A percentile compares a stretch with the other conserved stretches of the same genome.
Conservation (phyloP, 2,329 filamentous ascomycete species). For the Leptographium flavum region DNA sequence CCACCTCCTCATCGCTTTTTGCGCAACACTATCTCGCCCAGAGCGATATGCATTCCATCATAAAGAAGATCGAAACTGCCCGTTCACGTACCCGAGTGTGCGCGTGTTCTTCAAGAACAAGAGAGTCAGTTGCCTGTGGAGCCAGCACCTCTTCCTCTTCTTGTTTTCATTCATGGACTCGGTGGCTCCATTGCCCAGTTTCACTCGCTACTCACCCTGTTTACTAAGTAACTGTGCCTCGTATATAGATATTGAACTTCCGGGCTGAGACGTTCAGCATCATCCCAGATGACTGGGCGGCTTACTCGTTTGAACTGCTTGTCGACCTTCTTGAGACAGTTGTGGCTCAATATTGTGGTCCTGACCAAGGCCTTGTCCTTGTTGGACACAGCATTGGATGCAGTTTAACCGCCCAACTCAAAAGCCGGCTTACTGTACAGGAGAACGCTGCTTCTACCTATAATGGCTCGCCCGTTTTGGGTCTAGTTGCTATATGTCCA, state of each 20-base stretch:
- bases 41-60: constrained; percentile 59
- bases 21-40: too few relatives aligned
- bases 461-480: constrained; percentile 29
- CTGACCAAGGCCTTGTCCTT: constrained; percentile 60
- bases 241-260: constrained; percentile 78
- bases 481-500: constrained; percentile 72
- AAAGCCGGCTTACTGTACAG: constrained; percentile 26
- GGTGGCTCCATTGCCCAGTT: constrained; percentile 91
- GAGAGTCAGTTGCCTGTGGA: constrained; percentile 63
- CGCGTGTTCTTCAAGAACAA: constrained; percentile 76
- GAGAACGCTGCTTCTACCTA: constrained; percentile 18
- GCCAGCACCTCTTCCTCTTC: constrained; percentile 61
- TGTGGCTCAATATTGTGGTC: constrained; percentile 60
- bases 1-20: too few relatives aligned
- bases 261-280: constrained; percentile 78
- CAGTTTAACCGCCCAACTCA: constrained; percentile 58
- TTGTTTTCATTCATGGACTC: constrained; percentile 86
- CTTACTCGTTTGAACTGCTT: constrained; percentile 66
- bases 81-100: constrained; percentile 59
- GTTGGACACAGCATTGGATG: constrained; percentile 88
- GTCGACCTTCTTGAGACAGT: constrained; percentile 59
- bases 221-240: constrained; percentile 71
- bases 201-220: constrained; percentile 62
- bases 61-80: constrained; percentile 58
- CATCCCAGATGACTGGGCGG: constrained; percentile 57